Base-by-base conservation (phyloP, 1,139 yeast species). In the Candida neerlandica region DNA sequence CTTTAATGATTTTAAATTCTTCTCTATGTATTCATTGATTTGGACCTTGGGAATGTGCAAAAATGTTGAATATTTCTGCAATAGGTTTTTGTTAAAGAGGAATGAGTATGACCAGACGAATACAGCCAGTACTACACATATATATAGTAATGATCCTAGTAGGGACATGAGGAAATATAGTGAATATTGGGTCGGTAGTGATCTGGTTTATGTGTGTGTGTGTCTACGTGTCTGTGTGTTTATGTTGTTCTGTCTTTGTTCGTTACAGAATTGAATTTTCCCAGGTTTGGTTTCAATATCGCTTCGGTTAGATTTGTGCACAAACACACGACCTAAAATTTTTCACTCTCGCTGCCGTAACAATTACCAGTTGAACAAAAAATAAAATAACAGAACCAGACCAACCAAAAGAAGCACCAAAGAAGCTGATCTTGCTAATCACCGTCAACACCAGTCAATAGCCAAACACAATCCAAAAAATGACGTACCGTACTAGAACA, bases 401-500 rank as follows among this genome's bases (percentile, higher is more conserved):
- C 11, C 21, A 5, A 12, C 4, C 6, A 16, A 37, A 37, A 19
- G 26, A 11, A 21, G 15, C 12, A 7, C 10, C 26, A 16, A 18
- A 35, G 15, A 35, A 29, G 33, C 6, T 29, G 27, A 23, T 29
- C 14, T 29, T 29, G 14, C 14, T 7, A 7, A n/a, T 29, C 14
- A 23, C 27, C 9, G 10, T 14, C 19, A 5, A 9, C 9, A 33
- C 37, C 16, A 33, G 37, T 4, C 15, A 10, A 35, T 9, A 35
- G 6, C 18, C 9, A 10, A 35, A 12, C 41, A 38, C 18, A 41
- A 10, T 26, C 32, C n/a, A n/a, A 63, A 69, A 56, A 53, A 75
- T 75, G 79, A 67, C 75, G 44, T 72, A 73, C 76, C 72, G 70
- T 55, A 65, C 73, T 60, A 72, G 77, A 61, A 68, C 79, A 15